Evolutionary conservation across 2,329 filamentous ascomycete species (phyloP), one percentile per base, ranked within the genome.

Genomic region (Mollisiaceae sp.): DNA sequence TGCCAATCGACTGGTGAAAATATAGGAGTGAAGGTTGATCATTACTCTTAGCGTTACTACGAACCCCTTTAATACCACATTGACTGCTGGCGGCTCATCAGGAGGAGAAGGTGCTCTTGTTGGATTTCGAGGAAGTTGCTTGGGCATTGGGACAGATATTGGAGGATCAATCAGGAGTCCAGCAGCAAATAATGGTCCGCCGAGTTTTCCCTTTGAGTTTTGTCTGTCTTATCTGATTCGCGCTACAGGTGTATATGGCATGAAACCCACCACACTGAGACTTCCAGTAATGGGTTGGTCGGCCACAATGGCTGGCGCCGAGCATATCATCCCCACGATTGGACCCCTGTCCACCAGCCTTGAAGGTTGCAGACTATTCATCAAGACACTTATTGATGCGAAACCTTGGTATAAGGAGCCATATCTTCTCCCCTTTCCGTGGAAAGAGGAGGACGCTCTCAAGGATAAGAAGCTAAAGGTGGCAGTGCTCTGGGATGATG

Each of bases 401-500:
- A 77, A 83, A 63, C 83, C 84, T 0, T 87, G 85, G 83, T 74
- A 78, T 1, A 72, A 78, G 24, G 86, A 88, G 60, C 83, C 84
- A 0, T 81, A 81, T 38, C 79, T 83, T 43, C 70, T 86, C 0
- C 83, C 83, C 0, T 80, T 86, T 2, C 82, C 83, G 0, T 88
- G 85, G 85, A 76, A 74, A 55, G 74, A 76, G 20, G 70, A 71
- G 39, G 63, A 79, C 74, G 73, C 69, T 52, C 41, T 79, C 76
- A 47, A 64, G 18, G 62, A 62, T 0, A 77, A 77, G 64, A 86
- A 83, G 67, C 76, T 90, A 6, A 87, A 84, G 70, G 79, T 91
- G n/a, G 89, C 82, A 0, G 80, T 88, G 1, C 76, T 89, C 55
- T 83, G 83, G 79, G 81, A 86, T 75, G 87, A 90, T 65, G 85